Conservation (phyloP, 257 asterid genomes). For the Schizonepeta tenuifolia region DNA sequence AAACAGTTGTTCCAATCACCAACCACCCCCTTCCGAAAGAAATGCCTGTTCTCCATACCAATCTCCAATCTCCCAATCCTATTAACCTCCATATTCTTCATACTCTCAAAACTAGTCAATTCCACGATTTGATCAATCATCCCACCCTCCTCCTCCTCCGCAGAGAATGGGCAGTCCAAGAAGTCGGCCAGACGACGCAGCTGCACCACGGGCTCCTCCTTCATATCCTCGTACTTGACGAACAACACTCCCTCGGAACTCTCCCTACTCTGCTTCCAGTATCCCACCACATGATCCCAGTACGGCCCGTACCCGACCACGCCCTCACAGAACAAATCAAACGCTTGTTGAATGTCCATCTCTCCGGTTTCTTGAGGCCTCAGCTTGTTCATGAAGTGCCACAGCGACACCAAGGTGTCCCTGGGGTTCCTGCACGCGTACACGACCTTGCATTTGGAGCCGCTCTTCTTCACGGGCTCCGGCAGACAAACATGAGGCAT, state of each 20-base stretch:
- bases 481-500: conserved; percentile 33
- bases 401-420: conserved; percentile 44
- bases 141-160: conserved; percentile 32
- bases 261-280: conserved; percentile 36
- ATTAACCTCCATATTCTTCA: conserved; percentile 40
- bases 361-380: conserved; percentile 9
- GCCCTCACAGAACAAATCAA: conserved; percentile 33
- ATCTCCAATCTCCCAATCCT: conserved; percentile 20
- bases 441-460: conserved; percentile 34
- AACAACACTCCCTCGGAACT: conserved; percentile 29
- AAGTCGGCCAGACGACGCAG: conserved; percentile 37
- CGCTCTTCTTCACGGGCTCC: background rate
- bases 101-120: conserved; percentile 38
- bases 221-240: conserved; percentile 42
- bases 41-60: conserved; percentile 37
- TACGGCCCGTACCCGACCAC: conserved; percentile 36
- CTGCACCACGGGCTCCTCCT: conserved; percentile 10
- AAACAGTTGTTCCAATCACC: conserved; percentile 43
- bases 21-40: conserved; percentile 37
- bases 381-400: conserved; percentile 41
- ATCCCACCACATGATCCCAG: conserved; percentile 44
- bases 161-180: conserved; percentile 30
- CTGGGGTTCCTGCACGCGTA: conserved; percentile 41
- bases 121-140: conserved; percentile 32
- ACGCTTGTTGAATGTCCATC: background rate